These are phyloP conservation scores for Aphanocladium album DNA, from an alignment of 2,329 filamentous ascomycete species.

Conservation along the genomic window DNA sequence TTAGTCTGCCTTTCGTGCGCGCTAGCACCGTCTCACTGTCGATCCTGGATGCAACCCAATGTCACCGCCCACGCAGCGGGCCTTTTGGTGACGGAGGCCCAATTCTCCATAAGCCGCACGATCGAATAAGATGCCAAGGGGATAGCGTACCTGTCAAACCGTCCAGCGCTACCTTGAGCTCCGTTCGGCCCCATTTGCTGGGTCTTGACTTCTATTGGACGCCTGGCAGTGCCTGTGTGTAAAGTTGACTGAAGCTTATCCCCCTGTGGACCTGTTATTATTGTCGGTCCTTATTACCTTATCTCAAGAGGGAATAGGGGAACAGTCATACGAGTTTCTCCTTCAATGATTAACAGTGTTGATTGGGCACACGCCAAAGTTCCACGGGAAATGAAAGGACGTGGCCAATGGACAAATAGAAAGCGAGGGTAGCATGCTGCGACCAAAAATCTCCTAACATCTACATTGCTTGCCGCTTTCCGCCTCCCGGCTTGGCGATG, in stretches of 20 bases:
- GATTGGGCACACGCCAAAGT: background rate
- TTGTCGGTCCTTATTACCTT: background rate
- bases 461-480: background rate
- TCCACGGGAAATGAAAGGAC: background rate
- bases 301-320: background rate
- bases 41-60: constrained; percentile 5
- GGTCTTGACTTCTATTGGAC: background rate
- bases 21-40: background rate
- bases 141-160: background rate
- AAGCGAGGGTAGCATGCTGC: background rate
- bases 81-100: background rate
- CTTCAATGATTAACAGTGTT: background rate
- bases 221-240: background rate
- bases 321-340: background rate
- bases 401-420: background rate
- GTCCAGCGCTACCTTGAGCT: background rate
- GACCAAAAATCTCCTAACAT: background rate
- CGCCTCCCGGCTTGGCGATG: constrained; percentile 6
- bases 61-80: background rate
- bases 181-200: background rate
- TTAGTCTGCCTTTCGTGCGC: background rate
- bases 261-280: background rate
- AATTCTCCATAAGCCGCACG: background rate
- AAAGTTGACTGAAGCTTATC: background rate
- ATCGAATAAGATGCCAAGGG: constrained; percentile 9